A percentile compares a stretch with the other conserved stretches of the same genome.
Evolutionary conservation across 345 rosid genomes (phyloP).

Genomic region (Corchorus capsularis): DNA sequence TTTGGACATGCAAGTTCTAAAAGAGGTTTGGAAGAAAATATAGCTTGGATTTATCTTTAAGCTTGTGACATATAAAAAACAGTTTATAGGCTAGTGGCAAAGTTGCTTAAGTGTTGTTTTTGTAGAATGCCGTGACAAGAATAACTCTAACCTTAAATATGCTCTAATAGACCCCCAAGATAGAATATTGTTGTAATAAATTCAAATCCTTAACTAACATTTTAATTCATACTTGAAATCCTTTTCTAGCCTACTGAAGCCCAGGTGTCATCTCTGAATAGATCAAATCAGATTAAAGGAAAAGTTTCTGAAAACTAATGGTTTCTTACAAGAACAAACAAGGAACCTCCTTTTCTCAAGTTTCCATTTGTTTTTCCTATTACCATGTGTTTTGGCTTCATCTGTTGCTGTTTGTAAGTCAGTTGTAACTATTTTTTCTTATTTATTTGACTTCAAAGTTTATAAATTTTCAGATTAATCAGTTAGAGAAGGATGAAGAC

Average conservation of each 20-base stretch:
- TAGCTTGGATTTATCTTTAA: background rate
- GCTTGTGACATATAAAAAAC: background rate
- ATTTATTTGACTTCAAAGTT: background rate
- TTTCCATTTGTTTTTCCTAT: background rate
- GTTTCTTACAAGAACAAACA: background rate
- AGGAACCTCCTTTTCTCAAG: background rate
- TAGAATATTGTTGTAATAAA: background rate
- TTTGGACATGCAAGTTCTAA: background rate
- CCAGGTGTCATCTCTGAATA: background rate
- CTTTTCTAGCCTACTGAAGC: background rate
- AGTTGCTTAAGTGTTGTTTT: too few relatives aligned
- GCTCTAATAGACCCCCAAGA: background rate
- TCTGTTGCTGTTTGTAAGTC: background rate
- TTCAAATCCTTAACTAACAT: background rate
- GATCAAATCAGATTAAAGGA: background rate
- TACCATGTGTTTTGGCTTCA: background rate
- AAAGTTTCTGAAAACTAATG: background rate
- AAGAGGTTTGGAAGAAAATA: background rate
- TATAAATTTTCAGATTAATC: conserved; percentile 66
- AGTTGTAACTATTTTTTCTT: background rate
- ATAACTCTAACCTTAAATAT: background rate
- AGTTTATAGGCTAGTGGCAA: background rate
- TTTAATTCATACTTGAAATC: background rate
- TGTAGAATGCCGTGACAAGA: background rate
- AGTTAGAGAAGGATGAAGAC: conserved; percentile 94